Conservation (phyloP, 2,329 filamentous ascomycete genomes). For the Monilinia vaccinii-corymbosi region DNA sequence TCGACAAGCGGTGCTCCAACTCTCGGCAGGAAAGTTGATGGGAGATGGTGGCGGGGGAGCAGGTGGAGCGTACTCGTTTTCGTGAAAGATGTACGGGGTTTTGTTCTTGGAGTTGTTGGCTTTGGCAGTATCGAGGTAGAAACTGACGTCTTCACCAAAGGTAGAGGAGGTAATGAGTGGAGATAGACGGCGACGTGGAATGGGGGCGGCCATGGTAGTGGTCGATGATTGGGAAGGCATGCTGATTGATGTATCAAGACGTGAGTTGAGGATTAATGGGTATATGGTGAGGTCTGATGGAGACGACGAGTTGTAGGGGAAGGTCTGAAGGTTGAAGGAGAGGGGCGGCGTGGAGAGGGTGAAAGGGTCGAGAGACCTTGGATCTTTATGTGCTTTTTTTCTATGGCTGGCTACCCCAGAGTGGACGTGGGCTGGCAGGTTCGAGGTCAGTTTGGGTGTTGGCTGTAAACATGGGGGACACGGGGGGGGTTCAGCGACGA, state of each 20-base stretch:
- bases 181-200: conserved; percentile 45
- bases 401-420: background rate
- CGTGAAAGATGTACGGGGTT: conserved; percentile 26
- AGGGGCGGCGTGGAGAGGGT: background rate
- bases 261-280: background rate
- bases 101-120: conserved; percentile 25
- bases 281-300: conserved; percentile 4
- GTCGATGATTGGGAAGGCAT: conserved; percentile 27
- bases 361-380: conserved; percentile 4
- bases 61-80: conserved; percentile 55
- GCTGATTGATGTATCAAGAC: background rate
- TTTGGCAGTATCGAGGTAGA: conserved; percentile 22
- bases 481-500: background rate
- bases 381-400: conserved; percentile 9
- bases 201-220: conserved; percentile 20
- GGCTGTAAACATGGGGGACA: conserved; percentile 1
- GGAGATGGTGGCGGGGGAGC: conserved; percentile 56
- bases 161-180: conserved; percentile 22
- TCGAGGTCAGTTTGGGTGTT: background rate
- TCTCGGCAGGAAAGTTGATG: conserved; percentile 49
- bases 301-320: background rate
- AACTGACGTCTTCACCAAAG: conserved; percentile 23
- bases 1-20: conserved; percentile 34
- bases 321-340: background rate
- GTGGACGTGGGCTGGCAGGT: conserved; percentile 1